phyloP scores from a whole-genome alignment of 306 rosid species.

The Chamaecrista fasciculata region DNA sequence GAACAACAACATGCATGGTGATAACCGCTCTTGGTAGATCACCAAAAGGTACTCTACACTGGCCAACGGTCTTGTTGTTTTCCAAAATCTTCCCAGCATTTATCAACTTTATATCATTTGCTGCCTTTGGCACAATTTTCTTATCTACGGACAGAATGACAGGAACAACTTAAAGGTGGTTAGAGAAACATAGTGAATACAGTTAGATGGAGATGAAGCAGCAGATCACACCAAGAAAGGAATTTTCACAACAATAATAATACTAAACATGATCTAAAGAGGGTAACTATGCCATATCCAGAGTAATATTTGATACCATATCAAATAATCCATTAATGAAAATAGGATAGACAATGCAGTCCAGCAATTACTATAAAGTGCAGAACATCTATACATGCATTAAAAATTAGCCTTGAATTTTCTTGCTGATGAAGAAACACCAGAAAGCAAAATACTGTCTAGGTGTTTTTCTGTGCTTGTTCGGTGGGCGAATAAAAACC shows the following conservation, averaged over 20 bases:
- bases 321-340: not conserved
- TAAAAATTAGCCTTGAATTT: not conserved
- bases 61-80: constrained; percentile 87
- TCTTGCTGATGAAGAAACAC: not conserved
- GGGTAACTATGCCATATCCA: not conserved
- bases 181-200: not conserved
- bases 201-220: not conserved
- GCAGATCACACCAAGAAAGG: constrained; percentile 10
- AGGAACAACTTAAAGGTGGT: constrained; percentile 3
- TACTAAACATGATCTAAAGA: not conserved
- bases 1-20: constrained; percentile 94
- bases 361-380: not conserved
- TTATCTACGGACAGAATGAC: constrained; percentile 49
- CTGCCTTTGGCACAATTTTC: constrained; percentile 74
- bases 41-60: constrained; percentile 77
- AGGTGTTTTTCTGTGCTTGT: not conserved
- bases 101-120: constrained; percentile 81
- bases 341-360: not conserved
- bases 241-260: not conserved
- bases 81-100: constrained; percentile 87
- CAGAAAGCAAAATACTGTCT: not conserved
- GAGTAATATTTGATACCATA: constrained; percentile 13
- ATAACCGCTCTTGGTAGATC: constrained; percentile 78
- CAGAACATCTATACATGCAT: not conserved
- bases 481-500: no score